A percentile compares a stretch with the other conserved stretches of the same genome.
Conservation (phyloP, 768 basidiomycete genomes). For the Trametes meyenii region DNA sequence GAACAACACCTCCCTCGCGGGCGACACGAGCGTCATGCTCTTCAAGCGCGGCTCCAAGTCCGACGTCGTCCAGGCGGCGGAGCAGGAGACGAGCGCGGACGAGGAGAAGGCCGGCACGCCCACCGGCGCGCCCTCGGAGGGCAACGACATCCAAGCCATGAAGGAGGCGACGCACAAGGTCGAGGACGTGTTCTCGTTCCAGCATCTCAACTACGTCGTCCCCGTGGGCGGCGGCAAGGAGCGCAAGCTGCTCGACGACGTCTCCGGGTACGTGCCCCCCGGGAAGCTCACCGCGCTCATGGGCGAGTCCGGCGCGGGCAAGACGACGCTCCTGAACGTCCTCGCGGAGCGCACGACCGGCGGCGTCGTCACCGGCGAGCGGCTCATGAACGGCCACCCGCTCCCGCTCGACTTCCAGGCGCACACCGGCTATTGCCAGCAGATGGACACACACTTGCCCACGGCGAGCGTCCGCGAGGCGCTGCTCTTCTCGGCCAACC, state of each 20-base stretch:
- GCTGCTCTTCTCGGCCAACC: conserved; percentile 73
- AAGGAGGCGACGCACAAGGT: conserved; percentile 23
- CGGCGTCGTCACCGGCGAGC: conserved; percentile 45
- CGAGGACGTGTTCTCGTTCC: conserved; percentile 78
- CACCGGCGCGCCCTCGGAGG: background rate
- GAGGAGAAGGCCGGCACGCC: conserved; percentile 34
- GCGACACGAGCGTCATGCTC: conserved; percentile 50
- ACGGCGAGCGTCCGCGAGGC: conserved; percentile 82
- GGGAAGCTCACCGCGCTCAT: conserved; percentile 80
- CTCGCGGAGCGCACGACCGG: conserved; percentile 42
- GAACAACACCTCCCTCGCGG: conserved; percentile 43
- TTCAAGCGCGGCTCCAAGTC: conserved; percentile 63
- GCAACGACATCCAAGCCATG: conserved; percentile 3
- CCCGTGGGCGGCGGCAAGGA: conserved; percentile 47
- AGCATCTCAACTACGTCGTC: conserved; percentile 68
- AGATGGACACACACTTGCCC: conserved; percentile 79
- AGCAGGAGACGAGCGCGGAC: conserved; percentile 20
- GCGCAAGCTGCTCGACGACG: conserved; percentile 62
- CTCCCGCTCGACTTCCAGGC: conserved; percentile 54
- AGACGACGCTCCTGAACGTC: conserved; percentile 55
- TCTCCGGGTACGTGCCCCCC: conserved; percentile 81
- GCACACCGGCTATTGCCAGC: conserved; percentile 84
- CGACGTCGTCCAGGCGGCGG: conserved; percentile 15
- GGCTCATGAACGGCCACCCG: conserved; percentile 48
- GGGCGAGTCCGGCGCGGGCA: conserved; percentile 63